Evolutionary conservation across 345 rosid genomes (phyloP).

Genomic region (Arabis hirsuta): DNA sequence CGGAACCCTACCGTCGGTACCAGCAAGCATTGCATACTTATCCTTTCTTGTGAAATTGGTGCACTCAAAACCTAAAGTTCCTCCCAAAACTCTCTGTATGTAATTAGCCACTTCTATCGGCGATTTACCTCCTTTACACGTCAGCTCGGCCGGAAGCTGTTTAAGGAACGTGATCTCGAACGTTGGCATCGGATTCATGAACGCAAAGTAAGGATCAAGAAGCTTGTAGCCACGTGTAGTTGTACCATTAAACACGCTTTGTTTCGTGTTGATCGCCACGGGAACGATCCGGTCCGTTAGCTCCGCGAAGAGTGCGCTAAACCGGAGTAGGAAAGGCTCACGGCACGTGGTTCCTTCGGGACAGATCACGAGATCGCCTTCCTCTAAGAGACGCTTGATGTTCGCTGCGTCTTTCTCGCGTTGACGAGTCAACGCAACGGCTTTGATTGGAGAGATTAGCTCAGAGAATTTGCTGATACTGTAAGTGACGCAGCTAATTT

Average conservation of each 20-base stretch:
- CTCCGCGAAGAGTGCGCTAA: constrained; percentile 92
- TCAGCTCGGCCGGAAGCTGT: constrained; percentile 76
- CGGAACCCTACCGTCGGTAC: constrained; percentile 73
- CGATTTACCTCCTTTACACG: constrained; percentile 80
- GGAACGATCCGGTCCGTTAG: constrained; percentile 89
- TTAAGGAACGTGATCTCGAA: constrained; percentile 92
- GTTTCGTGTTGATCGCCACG: constrained; percentile 82
- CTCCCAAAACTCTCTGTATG: constrained; percentile 83
- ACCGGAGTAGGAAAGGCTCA: constrained; percentile 84
- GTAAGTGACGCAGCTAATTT: constrained; percentile 93
- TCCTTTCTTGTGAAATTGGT: constrained; percentile 90
- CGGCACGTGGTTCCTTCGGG: constrained; percentile 98
- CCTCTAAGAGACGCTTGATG: constrained; percentile 73
- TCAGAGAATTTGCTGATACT: constrained; percentile 92
- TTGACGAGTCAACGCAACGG: constrained; percentile 93
- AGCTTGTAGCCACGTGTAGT: constrained; percentile 77
- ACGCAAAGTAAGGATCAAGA: constrained; percentile 86
- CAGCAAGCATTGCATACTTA: constrained; percentile 87
- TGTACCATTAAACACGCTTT: constrained; percentile 80
- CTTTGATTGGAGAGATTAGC: constrained; percentile 80
- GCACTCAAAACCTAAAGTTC: constrained; percentile 88
- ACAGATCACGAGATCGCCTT: constrained; percentile 92
- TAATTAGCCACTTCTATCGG: constrained; percentile 92
- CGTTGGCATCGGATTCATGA: constrained; percentile 91
- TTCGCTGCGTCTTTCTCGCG: constrained; percentile 75